Evolutionary conservation across 2,329 filamentous ascomycete species (phyloP).

Genomic region (Sarocladium brachiariae): DNA sequence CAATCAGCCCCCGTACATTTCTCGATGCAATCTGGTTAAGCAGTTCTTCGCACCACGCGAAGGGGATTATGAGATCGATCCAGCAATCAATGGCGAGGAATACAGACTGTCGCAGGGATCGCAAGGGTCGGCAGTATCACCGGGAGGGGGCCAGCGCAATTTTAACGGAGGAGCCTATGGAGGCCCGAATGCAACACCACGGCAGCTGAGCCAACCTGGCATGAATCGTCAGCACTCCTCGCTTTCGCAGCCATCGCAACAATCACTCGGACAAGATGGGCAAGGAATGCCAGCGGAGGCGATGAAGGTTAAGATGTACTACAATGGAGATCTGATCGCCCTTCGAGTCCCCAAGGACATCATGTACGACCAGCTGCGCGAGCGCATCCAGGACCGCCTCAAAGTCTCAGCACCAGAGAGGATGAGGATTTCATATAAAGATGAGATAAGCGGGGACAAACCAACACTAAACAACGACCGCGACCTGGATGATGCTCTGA

Average conservation of each 20-base stretch:
- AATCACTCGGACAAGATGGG: constrained; percentile 8
- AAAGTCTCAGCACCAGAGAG: constrained; percentile 64
- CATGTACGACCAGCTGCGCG: constrained; percentile 67
- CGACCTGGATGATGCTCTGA: constrained; percentile 73
- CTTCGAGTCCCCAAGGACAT: constrained; percentile 83
- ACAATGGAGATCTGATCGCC: constrained; percentile 84
- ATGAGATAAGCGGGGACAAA: constrained; percentile 71
- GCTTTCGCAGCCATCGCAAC: constrained; percentile 30
- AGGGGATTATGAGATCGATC: constrained; percentile 89
- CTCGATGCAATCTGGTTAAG: constrained; percentile 74
- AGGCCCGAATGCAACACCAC: constrained; percentile 45
- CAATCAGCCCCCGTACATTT: constrained; percentile 75
- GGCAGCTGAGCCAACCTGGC: constrained; percentile 24
- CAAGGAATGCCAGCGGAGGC: constrained; percentile 36
- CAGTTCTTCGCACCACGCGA: constrained; percentile 86
- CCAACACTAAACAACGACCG: constrained; percentile 70
- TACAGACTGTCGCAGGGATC: constrained; percentile 69
- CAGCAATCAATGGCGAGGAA: constrained; percentile 61
- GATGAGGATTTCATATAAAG: constrained; percentile 76
- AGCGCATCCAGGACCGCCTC: constrained; percentile 78
- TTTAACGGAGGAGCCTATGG: constrained; percentile 50
- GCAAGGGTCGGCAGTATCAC: constrained; percentile 54
- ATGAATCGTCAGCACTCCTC: constrained; percentile 39
- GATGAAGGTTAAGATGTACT: constrained; percentile 94
- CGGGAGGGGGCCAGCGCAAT: constrained; percentile 52